Conservation (phyloP, 148 eudicot genomes). For the Limonium bicolor region DNA sequence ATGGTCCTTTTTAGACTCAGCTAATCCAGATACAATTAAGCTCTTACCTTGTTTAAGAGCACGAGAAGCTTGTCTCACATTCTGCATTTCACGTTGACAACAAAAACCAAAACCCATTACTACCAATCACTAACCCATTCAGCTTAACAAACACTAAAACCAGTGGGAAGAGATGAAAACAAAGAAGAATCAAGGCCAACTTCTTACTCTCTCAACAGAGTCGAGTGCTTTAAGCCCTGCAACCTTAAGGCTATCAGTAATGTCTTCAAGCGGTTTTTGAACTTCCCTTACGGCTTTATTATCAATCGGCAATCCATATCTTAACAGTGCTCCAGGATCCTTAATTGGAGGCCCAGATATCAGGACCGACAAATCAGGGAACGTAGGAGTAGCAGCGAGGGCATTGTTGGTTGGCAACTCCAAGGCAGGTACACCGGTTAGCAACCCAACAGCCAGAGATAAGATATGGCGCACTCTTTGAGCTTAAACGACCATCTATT, state of each 20-base stretch:
- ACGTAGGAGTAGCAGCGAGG: conserved; percentile 40
- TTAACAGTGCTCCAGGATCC: conserved; percentile 81
- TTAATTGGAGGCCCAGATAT: conserved; percentile 96
- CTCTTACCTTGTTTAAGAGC: conserved; percentile 66
- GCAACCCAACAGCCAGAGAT: conserved; percentile 61
- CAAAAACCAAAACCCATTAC: conserved; percentile 7
- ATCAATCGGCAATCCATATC: conserved; percentile 77
- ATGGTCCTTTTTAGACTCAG: conserved; percentile 76
- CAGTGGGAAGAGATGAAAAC: background rate
- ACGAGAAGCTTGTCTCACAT: conserved; percentile 77
- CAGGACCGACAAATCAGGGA: conserved; percentile 71
- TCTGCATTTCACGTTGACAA: conserved; percentile 26
- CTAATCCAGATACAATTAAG: conserved; percentile 62
- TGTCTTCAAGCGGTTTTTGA: conserved; percentile 93
- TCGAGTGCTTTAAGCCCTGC: conserved; percentile 79
- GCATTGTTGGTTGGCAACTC: conserved; percentile 31
- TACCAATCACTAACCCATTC: background rate
- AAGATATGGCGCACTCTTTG: conserved; percentile 76
- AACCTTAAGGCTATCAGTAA: conserved; percentile 81
- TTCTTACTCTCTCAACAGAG: conserved; percentile 80
- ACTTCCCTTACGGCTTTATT: conserved; percentile 94
- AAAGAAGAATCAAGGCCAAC: background rate
- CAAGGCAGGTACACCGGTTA: conserved; percentile 51
- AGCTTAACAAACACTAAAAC: background rate
- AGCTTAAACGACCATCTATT: conserved; percentile 24